A percentile compares a stretch with the other conserved stretches of the same genome.
Evolutionary conservation across 129 eudicot genomes (phyloP).

Genomic region (Flaveria trinervia): DNA sequence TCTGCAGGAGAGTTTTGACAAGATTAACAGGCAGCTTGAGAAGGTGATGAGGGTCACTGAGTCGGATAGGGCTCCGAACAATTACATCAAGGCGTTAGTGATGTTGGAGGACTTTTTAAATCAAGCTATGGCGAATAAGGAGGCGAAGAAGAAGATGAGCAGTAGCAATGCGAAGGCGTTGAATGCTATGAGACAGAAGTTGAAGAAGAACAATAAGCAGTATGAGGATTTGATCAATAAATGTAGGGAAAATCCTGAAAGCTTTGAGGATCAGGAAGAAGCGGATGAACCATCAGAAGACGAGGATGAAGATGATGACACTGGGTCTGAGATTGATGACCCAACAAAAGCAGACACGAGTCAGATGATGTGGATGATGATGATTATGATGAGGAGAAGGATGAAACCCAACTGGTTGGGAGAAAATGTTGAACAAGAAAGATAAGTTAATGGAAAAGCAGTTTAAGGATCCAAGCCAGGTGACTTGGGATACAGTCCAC

Average conservation of each 20-base stretch:
- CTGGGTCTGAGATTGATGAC: constrained; percentile 50
- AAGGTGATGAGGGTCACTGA: constrained; percentile 83
- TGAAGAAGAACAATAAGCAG: constrained; percentile 82
- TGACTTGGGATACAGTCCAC: constrained; percentile 85
- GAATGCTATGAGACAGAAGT: constrained; percentile 87
- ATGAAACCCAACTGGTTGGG: constrained; percentile 59
- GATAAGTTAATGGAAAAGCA: constrained; percentile 82
- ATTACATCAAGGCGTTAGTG: constrained; percentile 78
- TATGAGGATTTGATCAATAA: constrained; percentile 76
- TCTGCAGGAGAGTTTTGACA: constrained; percentile 84
- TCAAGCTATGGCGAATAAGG: constrained; percentile 84
- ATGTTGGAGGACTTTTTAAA: constrained; percentile 79
- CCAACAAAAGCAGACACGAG: constrained; percentile 30
- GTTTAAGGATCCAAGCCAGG: constrained; percentile 84
- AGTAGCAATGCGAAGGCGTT: constrained; percentile 95
- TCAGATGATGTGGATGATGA: constrained; percentile 44
- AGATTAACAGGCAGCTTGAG: constrained; percentile 82
- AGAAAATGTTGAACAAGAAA: constrained; percentile 68
- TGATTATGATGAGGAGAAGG: constrained; percentile 45
- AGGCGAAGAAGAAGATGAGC: constrained; percentile 92
- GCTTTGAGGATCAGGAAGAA: constrained; percentile 58
- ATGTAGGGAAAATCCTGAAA: constrained; percentile 74
- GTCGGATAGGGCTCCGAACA: constrained; percentile 60
- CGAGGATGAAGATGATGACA: constrained; percentile 51
- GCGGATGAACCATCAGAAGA: constrained; percentile 46